Base-by-base conservation (phyloP, 2,329 filamentous ascomycete species). In the Fusarium equiseti region DNA sequence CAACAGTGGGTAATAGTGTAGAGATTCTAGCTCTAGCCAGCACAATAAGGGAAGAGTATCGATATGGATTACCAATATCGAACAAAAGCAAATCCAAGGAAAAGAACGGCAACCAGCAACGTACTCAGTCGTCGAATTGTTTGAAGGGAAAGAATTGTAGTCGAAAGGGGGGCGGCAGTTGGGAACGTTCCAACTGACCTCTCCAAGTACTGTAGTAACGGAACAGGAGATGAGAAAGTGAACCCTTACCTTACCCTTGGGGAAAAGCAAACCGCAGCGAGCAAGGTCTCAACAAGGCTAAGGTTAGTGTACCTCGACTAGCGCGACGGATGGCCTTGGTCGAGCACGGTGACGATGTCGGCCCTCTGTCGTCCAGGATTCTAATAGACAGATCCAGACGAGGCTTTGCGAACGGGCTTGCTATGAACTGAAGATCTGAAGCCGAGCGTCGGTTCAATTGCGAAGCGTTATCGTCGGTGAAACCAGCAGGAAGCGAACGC, bases 261-360 rank as follows among this genome's bases (percentile, higher is more conserved):
- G 52, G 71, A 76, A 75, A 75, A 75, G 72, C 68, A 76, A 75
- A 73, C 64, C 55, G 57, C 62, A 57, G 48, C 57, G 67, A 59
- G 52, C 73, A 70, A 72, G 71, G 63, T 51, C 73, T 42, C 59
- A 56, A 50, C 66, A 67, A 61, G 66, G 73, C 60, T 60, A 56
- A 69, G n/a, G 66, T 59, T 73, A 66, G 65, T 54, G 72, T 63
- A 50, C 62, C 61, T 68, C 63, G 57, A 59, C 66, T 75, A 75
- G 73, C 73, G 73, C 54, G 53, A 32, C 60, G 61, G 65, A 58
- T 71, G 59, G 67, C 46, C 56, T 70, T 66, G 60, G 55, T 59
- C 38, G 61, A 62, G 72, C 66, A 74, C 74, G 65, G 72, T 73
- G 74, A 75, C 65, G 74, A 73, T 69, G 64, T 50, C 58, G 71